Evolutionary conservation across 768 basidiomycete genomes (phyloP).

Genomic region (Auricularia heimuer): DNA sequence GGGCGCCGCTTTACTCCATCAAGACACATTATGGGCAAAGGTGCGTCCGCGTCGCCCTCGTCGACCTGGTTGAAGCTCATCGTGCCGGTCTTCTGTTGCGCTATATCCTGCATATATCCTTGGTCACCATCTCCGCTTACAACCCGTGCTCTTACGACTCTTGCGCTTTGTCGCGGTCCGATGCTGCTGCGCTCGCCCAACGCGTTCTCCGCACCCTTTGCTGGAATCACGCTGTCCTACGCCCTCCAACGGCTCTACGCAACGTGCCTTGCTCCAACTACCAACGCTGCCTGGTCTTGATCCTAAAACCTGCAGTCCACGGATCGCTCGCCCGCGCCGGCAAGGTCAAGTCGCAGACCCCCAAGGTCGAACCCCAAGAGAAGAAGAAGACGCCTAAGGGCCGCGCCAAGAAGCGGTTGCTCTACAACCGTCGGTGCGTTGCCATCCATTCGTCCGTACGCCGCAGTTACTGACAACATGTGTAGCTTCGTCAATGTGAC

Average conservation of each 20-base stretch:
- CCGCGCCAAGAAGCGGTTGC: slow-evolving; percentile 91
- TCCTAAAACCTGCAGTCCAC: slow-evolving; percentile 55
- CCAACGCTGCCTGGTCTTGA: background rate
- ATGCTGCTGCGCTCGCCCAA: too few relatives aligned
- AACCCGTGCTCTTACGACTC: too few relatives aligned
- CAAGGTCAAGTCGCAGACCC: slow-evolving; percentile 97
- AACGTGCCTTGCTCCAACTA: too few relatives aligned
- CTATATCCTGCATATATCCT: background rate
- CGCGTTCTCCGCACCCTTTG: too few relatives aligned
- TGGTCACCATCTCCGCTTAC: background rate
- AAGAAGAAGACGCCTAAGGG: slow-evolving; percentile 98
- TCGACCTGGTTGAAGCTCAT: background rate
- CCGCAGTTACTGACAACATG: slow-evolving; percentile 5
- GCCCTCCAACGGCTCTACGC: too few relatives aligned
- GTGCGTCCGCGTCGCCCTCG: background rate
- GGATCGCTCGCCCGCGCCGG: slow-evolving; percentile 99
- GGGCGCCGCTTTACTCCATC: background rate
- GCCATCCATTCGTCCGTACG: background rate
- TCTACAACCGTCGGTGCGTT: slow-evolving; percentile 86
- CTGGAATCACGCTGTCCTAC: too few relatives aligned
- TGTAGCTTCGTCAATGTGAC: slow-evolving; percentile 88
- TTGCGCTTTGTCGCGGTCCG: too few relatives aligned
- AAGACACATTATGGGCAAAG: background rate
- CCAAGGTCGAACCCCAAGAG: slow-evolving; percentile 97
- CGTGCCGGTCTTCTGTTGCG: background rate